Conservation (phyloP, 345 rosid species). For the Eucalyptus camaldulensis region DNA sequence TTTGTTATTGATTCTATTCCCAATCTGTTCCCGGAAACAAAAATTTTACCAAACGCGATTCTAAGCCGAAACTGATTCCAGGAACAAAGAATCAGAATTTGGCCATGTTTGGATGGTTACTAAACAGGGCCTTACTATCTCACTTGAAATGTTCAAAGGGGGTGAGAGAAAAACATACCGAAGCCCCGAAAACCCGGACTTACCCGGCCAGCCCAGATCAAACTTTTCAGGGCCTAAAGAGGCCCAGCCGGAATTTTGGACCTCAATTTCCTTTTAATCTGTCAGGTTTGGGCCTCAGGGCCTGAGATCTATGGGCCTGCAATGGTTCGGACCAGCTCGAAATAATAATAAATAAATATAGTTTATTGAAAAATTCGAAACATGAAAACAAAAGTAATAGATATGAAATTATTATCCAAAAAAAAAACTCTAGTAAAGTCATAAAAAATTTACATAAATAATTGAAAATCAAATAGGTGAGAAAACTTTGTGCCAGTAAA, state of each 20-base stretch:
- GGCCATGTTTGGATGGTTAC: too few species aligned
- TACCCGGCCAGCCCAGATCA: neutral
- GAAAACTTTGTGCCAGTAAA: neutral
- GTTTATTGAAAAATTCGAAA: neutral
- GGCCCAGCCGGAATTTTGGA: neutral
- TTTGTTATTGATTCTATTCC: too few species aligned
- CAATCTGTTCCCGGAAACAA: too few species aligned
- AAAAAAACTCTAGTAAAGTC: neutral
- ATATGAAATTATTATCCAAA: neutral
- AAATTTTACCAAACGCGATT: too few species aligned
- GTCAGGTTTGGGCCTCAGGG: neutral
- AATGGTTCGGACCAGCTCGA: neutral
- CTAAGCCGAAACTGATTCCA: too few species aligned
- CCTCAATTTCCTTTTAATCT: neutral
- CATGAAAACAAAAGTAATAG: neutral
- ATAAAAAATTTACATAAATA: neutral
- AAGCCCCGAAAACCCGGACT: neutral
- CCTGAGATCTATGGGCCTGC: rapidly evolving
- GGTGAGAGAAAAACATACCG: neutral
- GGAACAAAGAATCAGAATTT: too few species aligned
- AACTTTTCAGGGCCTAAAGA: neutral
- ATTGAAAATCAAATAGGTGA: neutral
- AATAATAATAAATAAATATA: neutral
- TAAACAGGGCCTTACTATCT: too few species aligned
- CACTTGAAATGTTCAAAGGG: neutral